Conservation (phyloP, 805 yeast genomes). For the Metschnikowia kofuensis region DNA sequence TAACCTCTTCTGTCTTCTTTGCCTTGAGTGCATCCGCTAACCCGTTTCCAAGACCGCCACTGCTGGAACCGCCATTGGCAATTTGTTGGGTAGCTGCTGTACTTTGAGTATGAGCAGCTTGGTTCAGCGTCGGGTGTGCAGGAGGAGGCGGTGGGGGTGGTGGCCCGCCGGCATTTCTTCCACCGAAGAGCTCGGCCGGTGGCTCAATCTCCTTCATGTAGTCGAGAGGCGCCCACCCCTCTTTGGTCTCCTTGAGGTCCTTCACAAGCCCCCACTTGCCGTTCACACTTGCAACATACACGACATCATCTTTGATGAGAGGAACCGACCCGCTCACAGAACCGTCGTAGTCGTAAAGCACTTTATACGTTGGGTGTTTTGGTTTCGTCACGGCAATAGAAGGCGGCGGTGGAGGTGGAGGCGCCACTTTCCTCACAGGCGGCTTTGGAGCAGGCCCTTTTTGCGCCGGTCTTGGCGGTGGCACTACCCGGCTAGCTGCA, state of each 20-base stretch:
- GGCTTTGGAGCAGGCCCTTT: slow-evolving; percentile 56
- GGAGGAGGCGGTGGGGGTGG: slow-evolving; percentile 32
- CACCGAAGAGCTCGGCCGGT: slow-evolving; percentile 34
- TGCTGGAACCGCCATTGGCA: slow-evolving; percentile 13
- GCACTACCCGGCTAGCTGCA: slow-evolving; percentile 18
- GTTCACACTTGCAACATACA: slow-evolving; percentile 67
- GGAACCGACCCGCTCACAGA: slow-evolving; percentile 81
- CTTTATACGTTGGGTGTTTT: slow-evolving; percentile 74
- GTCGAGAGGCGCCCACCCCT: slow-evolving; percentile 98
- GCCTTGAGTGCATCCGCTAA: slow-evolving; percentile 68
- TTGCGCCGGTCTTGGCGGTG: slow-evolving; percentile 22
- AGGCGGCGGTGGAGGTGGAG: slow-evolving; percentile 54
- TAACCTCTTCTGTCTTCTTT: slow-evolving; percentile 56
- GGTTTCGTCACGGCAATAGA: slow-evolving; percentile 55
- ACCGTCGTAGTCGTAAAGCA: slow-evolving; percentile 86
- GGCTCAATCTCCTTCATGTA: slow-evolving; percentile 65
- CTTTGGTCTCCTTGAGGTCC: slow-evolving; percentile 65
- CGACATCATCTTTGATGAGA: slow-evolving; percentile 68
- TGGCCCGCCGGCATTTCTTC: slow-evolving; percentile 28
- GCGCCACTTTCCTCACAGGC: slow-evolving; percentile 45
- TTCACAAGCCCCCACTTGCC: slow-evolving; percentile 96
- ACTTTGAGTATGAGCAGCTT: slow-evolving; percentile 18
- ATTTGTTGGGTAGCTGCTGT: slow-evolving; percentile 5
- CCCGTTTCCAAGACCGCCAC: slow-evolving; percentile 45
- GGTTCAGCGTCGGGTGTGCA: neutral